Base-by-base conservation (phyloP, 2,329 filamentous ascomycete genomes). In the Aspergillus hiratsukae region DNA sequence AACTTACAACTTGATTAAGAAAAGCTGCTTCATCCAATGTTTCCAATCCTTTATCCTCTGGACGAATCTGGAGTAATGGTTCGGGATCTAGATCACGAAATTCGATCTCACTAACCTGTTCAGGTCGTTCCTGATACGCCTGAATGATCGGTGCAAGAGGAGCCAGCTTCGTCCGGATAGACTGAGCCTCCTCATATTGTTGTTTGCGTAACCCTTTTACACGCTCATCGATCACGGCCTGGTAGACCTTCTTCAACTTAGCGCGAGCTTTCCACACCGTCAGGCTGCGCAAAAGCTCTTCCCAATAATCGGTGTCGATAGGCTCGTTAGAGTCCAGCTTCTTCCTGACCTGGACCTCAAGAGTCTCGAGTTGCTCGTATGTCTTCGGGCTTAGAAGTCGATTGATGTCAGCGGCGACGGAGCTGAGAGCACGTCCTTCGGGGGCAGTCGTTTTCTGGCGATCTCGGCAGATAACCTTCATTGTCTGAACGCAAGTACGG, bases 281-380 rank as follows among this genome's bases (percentile, higher is more conserved):
- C 60, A 99, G 78, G 69, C 87, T 95, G 63, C 87, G 87, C 59
- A 99, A 80, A 17, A 99, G 80, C 70, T 96, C 90, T 70, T 96
- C 91, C 94, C 94, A 99, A 72, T 97, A 99, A 75, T 99, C 94
- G 2, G 89, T 91, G 73, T 99, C 94, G 63, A 99, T 93, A 9
- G 90, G 87, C 69, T 97, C 92, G 69, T 96, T 87, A 7, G 91
- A 95, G 52, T 87, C 82, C 49, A 99, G 78, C 77, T 99, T 99
- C 17, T 81, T 80, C 70, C 86, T 86, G 72, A 99, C 94, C 76
- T 97, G 92, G 61, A 81, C 84, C 75, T 99, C 93, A 50, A 99
- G 80, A 19, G 83, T 83, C 69, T 92, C 88, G n/a, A 99, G 80
- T 72, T 97, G 90, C 66, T 91, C 87, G 66, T 90, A 86, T 17